Base-by-base conservation (phyloP, 352 stramenopile species). In the Phytophthora brassicae region DNA sequence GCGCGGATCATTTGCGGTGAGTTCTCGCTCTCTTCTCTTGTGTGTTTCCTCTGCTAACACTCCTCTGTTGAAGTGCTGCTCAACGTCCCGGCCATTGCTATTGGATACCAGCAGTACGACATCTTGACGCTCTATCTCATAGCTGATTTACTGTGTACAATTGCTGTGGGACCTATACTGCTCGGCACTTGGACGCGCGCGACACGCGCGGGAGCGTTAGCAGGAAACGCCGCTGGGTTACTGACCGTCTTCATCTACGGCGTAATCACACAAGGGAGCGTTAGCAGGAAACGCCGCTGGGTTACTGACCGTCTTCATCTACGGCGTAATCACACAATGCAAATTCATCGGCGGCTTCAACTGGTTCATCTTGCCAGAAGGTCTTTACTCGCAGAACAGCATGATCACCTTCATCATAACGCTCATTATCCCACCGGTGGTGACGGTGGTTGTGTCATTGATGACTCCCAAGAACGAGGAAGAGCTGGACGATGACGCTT, bases 381-480 rank as follows among this genome's bases (percentile, higher is more conserved):
- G 81, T 16, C 75, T 91, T 19, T 93, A 91, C 69, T 86, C 78
- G 53, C 66, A 66, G 44, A 85, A 79, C 73, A 90, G 78, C 50
- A 91, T 93, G 81, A 73, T 91, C 59, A 90, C 83, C 8, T 93
- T 93, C 72, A 81, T 93, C 56, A 57, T 88, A 23, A 76, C 78
- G 16, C 67, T 91, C 8, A 60, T 91, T 43, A 59, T 93, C n/a
- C 84, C 84, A 20, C 72, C 74, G 0, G 45, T 75, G 19, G 72
- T 77, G 42, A 91, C 84, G 3, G 50, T 91, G 20, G 65, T 23
- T 17, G 72, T 90, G 26, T 91, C 84, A 36, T 68, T 93, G 46
- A 50, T 71, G 52, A 56, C 81, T 24, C 57, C 74, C 13, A n/a
- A n/a, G n/a, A n/a, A n/a, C n/a, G n/a, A n/a, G n/a, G n/a, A n/a